Percentiles rank a stretch among this genome's conserved stretches.
Conservation (phyloP, 2,329 filamentous ascomycete genomes). For the Chlorencoelia australis region DNA sequence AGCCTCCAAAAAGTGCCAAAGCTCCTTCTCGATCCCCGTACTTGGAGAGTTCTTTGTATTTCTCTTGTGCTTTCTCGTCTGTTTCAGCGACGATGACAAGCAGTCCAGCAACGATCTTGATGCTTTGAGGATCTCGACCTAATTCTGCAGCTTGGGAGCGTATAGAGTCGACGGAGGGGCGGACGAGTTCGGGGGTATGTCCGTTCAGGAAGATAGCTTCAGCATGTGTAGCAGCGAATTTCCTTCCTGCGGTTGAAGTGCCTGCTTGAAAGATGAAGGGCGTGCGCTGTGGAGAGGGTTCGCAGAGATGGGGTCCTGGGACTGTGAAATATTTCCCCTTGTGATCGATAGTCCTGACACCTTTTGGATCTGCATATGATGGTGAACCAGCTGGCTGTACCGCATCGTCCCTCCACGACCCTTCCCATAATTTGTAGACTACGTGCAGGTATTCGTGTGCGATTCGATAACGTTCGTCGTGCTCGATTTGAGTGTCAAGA, state of each 20-base stretch:
- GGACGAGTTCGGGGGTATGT: slow-evolving; percentile 51
- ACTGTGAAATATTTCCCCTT: slow-evolving; percentile 53
- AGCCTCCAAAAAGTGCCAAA: slow-evolving; percentile 61
- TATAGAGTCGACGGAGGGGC: slow-evolving; percentile 53
- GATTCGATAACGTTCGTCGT: slow-evolving; percentile 57
- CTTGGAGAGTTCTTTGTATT: slow-evolving; percentile 49
- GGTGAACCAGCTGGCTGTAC: slow-evolving; percentile 49
- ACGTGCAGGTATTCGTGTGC: slow-evolving; percentile 50
- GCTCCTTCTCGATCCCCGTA: slow-evolving; percentile 58
- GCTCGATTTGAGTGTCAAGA: slow-evolving; percentile 44
- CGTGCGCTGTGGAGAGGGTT: slow-evolving; percentile 28
- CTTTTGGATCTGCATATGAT: slow-evolving; percentile 47
- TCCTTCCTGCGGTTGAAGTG: slow-evolving; percentile 54
- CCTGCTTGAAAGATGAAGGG: slow-evolving; percentile 49
- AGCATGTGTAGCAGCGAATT: slow-evolving; percentile 59
- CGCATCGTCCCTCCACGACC: slow-evolving; percentile 31
- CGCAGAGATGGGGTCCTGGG: slow-evolving; percentile 54
- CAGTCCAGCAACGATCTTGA: slow-evolving; percentile 60
- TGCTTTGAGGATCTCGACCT: slow-evolving; percentile 47
- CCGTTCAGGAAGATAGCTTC: slow-evolving; percentile 63
- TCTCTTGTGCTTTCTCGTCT: slow-evolving; percentile 54
- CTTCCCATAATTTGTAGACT: slow-evolving; percentile 21
- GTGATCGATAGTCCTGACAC: slow-evolving; percentile 57
- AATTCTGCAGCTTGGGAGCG: slow-evolving; percentile 37
- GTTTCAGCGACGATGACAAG: slow-evolving; percentile 56